Percentiles rank a stretch among this genome's conserved stretches.
Conservation (phyloP, 805 yeast species). For the Scheffersomyces amazonensis region DNA sequence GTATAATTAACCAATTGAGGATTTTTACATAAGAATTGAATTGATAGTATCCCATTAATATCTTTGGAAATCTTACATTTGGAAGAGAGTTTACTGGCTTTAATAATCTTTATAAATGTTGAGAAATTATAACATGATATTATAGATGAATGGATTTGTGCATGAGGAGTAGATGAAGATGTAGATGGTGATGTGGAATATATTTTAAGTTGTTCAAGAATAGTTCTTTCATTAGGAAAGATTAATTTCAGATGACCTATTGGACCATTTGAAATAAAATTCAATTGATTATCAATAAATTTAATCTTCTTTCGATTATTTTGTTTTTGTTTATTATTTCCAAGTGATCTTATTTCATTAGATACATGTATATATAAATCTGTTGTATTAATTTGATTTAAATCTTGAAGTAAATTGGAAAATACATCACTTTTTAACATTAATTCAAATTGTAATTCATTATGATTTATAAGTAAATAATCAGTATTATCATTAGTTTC, state of each 20-base stretch:
- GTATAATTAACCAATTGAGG: conserved; percentile 21
- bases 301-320: neutral
- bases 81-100: conserved; percentile 34
- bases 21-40: conserved; percentile 38
- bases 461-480: conserved; percentile 22
- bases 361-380: conserved; percentile 31
- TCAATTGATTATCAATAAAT: conserved; percentile 33
- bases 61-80: conserved; percentile 41
- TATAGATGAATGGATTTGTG: conserved; percentile 13
- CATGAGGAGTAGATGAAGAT: neutral
- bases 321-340: conserved; percentile 1
- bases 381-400: conserved; percentile 32
- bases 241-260: conserved; percentile 67
- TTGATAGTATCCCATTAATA: conserved; percentile 29
- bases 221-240: conserved; percentile 60
- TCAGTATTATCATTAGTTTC: conserved; percentile 14
- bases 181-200: conserved; percentile 15
- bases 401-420: conserved; percentile 32
- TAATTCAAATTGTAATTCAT: conserved; percentile 29
- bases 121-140: conserved; percentile 30
- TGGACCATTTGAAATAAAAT: conserved; percentile 68
- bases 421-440: conserved; percentile 39
- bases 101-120: conserved; percentile 29
- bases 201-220: conserved; percentile 58
- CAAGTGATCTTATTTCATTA: conserved; percentile 9